Base-by-base conservation (phyloP, 371 early-diverging fungal genomes). In the Mortierella sp. region DNA sequence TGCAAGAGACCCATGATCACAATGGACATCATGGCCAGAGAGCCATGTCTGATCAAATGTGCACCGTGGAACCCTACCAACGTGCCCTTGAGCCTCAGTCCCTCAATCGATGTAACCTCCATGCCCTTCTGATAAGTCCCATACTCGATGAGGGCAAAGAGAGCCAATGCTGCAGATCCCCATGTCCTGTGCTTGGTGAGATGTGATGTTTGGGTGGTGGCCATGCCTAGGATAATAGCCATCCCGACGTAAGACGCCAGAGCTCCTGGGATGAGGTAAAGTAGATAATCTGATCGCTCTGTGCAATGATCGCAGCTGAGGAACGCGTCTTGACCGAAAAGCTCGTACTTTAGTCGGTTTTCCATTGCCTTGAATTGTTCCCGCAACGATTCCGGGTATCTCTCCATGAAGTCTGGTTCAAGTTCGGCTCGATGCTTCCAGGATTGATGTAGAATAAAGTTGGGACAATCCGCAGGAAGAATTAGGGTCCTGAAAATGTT, bases 281-380 rank as follows among this genome's bases (percentile, higher is more conserved):
- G 41, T 19, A 62, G 13, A 39, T 59, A 73, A 46, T 73, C 74
- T 1, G 31, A 39, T 14, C 40, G 57, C 46, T 73, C 74, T 2
- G 47, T 46, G 37, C 74, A 73, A 45, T 67, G 56, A 13, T 67
- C 67, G 29, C 74, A 73, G 44, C 52, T 49, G 25, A 73, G 2
- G 47, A 73, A 63, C 17, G 74, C 67, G 43, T 73, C 63, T 29
- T 73, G 74, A 7, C 74, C 74, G 37, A 46, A 73, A 17, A 63
- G 46, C 27, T 59, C 31, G 22, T 73, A 73, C 8, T 54, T 16
- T 14, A 62, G 43, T n/a, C 74, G 74, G 44, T 51, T 59, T 54
- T 73, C 67, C 44, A 57, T 52, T 17, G 67, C 60, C 29, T 66
- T 67, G 67, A 73, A 67, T 14, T 56, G 56, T n/a, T 73, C 74